Evolutionary conservation across 768 basidiomycete genomes (phyloP).

Genomic region (Boletus rubroflammeus): DNA sequence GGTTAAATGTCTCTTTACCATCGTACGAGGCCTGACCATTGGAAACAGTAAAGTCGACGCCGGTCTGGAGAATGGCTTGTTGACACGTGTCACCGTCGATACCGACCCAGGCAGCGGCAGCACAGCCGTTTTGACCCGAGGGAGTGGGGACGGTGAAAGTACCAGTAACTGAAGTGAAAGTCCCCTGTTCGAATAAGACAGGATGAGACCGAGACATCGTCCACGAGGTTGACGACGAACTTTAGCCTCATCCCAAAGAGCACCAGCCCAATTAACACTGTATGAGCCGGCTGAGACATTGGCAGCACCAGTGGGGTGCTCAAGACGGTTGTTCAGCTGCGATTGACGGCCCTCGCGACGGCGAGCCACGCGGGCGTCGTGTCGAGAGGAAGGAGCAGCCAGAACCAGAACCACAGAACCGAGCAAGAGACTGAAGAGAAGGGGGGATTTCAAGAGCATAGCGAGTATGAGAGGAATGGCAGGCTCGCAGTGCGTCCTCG

Average conservation of each 20-base stretch:
- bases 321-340: not conserved
- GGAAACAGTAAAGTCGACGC: not conserved
- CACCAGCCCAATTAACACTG: not conserved
- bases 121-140: not conserved
- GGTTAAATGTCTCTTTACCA: not conserved
- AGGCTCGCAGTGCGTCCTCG: not conserved
- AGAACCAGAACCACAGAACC: not conserved
- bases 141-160: not conserved
- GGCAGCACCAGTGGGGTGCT: not conserved
- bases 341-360: not conserved
- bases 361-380: not conserved
- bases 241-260: not conserved
- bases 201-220: not conserved
- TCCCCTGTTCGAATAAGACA: not conserved
- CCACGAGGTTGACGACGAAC: not conserved
- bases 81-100: conserved; percentile 5
- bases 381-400: not conserved
- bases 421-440: not conserved
- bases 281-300: not conserved
- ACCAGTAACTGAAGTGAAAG: not conserved
- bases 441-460: not conserved
- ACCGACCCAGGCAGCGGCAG: not conserved
- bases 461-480: not conserved
- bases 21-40: not conserved
- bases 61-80: not conserved